Base-by-base conservation (phyloP, 164 flowering plant genomes). In the Tetracentron sinense region DNA sequence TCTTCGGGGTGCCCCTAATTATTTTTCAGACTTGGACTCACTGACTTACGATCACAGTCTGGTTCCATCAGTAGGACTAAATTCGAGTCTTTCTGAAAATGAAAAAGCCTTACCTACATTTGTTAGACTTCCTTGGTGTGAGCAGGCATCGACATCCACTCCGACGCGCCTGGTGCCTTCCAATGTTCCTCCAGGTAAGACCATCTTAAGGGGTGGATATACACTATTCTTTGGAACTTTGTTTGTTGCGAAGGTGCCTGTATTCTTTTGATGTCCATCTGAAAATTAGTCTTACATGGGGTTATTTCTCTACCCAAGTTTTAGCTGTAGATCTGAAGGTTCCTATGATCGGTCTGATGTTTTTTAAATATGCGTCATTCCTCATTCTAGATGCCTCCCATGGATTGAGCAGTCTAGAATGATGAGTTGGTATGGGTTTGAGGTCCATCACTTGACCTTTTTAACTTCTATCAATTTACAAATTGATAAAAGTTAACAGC, bases 21-120 rank as follows among this genome's bases (percentile, higher is more conserved):
- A 64, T 61, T 74, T 75, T 66, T 68, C 72, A 20, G 76, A 83
- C 66, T 69, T 89, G 77, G 82, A 80, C 27, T 83, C 82, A 16
- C 65, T 89, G 31, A 74, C 77, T 38, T 79, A 71, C 72, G 80
- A 89, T 77, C 64, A 71, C 33, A 68, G 71, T 71, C 56, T 84
- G 42, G 82, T 82, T 73, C 85, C 89, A 65, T 48, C 68, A 3
- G 35, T 33, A 48, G 66, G 56, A 61, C 46, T 49, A 48, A 64
- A 71, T 44, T 48, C 62, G 44, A 68, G 27, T 59, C 38, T 61
- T 56, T 54, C 56, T n/a, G 72, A 60, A 42, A 61, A 48, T 70
- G 69, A 62, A 69, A 56, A 47, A 11, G 35, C 50, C n/a, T 23
- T 65, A 20, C 50, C 56, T 19, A 12, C 35, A 56, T 50, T 65